Evolutionary conservation across 345 rosid species (phyloP), one percentile per base, ranked within the genome.

Genomic region (Linum trigynum): DNA sequence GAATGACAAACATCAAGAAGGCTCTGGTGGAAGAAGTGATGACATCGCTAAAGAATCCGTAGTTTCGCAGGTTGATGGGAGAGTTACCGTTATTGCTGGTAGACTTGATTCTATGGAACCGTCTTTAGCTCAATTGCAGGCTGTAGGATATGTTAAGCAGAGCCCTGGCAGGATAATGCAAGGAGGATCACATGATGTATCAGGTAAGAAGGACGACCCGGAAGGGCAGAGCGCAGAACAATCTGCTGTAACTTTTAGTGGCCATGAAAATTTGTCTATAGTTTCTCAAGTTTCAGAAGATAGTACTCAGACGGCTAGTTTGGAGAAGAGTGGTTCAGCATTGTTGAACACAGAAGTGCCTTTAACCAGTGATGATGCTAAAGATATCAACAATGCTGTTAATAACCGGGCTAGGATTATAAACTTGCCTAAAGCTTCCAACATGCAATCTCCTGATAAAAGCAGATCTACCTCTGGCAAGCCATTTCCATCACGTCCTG

Each of bases 321-420:
- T 63, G 50, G 83, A 69, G 67, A 78, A 84, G 72, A 71, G 55
- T 39, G 76, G 71, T 74, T 70, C 74, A 17, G 69, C 62, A 65
- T 74, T 78, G 59, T 76, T 82, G 7, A 72, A 64, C 72, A 73
- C 59, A 23, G 88, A 79, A 57, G 59, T 73, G 16, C 75, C 75
- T 57, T 40, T 74, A 60, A 77, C 58, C 76, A 75, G 69, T 61
- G 78, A 80, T 65, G 78, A 74, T 74, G 63, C 72, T 64, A 78
- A 57, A 70, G 89, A 78, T 74, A 73, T 69, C 37, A 74, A 67
- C 55, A 45, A 59, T 36, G 92, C 76, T 56, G 82, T 83, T 67
- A 80, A 72, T 65, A 41, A 41, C 45, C 85, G 73, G 67, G 83
- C 85, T 58, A 81, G 94, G 63, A 74, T 81, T 59, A 80, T 90